A percentile compares a stretch with the other conserved stretches of the same genome.
Conservation (phyloP, 2,329 filamentous ascomycete species). For the Ceratocystis colombiana region DNA sequence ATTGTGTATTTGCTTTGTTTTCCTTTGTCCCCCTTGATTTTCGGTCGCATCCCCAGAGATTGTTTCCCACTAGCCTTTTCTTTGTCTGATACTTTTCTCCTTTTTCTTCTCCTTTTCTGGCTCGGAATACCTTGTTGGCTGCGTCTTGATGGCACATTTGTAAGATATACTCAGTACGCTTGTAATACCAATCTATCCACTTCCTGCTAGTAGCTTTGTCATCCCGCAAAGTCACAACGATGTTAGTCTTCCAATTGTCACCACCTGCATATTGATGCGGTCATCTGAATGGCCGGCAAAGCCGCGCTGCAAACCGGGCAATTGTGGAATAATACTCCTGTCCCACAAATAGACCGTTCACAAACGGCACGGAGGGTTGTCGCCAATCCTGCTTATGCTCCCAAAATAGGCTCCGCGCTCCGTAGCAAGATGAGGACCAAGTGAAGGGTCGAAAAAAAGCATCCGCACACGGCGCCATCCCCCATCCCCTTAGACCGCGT, state of each 20-base stretch:
- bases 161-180: conserved; percentile 18
- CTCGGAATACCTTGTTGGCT: not conserved
- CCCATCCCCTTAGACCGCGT: not conserved
- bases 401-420: not conserved
- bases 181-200: conserved; percentile 24
- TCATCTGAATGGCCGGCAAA: not conserved
- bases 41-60: conserved; percentile 4
- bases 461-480: not conserved
- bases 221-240: too few relatives aligned
- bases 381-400: too few relatives aligned
- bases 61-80: conserved; percentile 7
- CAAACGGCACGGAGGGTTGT: too few relatives aligned
- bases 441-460: not conserved
- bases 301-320: not conserved
- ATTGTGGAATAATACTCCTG: not conserved
- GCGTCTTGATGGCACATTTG: not conserved
- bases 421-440: not conserved
- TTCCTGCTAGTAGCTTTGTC: not conserved
- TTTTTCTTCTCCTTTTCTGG: not conserved
- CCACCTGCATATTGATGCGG: not conserved
- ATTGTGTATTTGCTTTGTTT: conserved; percentile 9
- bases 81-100: not conserved
- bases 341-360: not conserved
- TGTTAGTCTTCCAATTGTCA: too few relatives aligned
- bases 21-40: conserved; percentile 5